Evolutionary conservation across 306 rosid species (phyloP).

Genomic region (Malus sylvestris): DNA sequence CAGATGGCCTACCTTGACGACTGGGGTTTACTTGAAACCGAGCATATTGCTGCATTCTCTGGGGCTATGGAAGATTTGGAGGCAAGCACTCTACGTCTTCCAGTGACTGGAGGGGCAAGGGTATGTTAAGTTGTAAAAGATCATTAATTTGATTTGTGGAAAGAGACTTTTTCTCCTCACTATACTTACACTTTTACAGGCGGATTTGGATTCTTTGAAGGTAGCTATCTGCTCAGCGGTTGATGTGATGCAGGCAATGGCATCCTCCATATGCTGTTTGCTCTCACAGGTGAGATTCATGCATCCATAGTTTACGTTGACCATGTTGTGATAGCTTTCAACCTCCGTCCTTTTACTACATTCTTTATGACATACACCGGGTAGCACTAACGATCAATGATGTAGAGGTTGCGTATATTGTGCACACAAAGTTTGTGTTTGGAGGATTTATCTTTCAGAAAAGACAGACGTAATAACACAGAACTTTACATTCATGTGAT

Average conservation of each 20-base stretch:
- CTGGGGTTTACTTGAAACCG: conserved; percentile 76
- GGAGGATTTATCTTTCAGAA: conserved; percentile 6
- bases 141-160: conserved; percentile 7
- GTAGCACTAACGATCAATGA: background rate
- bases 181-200: conserved; percentile 41
- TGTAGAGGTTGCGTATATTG: background rate
- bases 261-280: conserved; percentile 65
- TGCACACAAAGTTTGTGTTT: background rate
- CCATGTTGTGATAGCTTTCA: background rate
- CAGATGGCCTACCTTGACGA: conserved; percentile 77
- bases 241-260: conserved; percentile 86
- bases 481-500: conserved; percentile 13
- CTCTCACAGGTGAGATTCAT: conserved; percentile 61
- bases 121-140: conserved; percentile 33
- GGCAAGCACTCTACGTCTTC: conserved; percentile 92
- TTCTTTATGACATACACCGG: background rate
- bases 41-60: conserved; percentile 67
- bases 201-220: conserved; percentile 76
- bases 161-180: conserved; percentile 14
- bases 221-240: conserved; percentile 81
- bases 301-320: background rate
- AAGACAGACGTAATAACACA: background rate
- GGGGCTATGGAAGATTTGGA: conserved; percentile 87
- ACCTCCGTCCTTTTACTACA: background rate
- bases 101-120: conserved; percentile 79